These are phyloP conservation scores for Lactarius sp. DNA, from an alignment of 768 basidiomycete species.

Conservation along the genomic window DNA sequence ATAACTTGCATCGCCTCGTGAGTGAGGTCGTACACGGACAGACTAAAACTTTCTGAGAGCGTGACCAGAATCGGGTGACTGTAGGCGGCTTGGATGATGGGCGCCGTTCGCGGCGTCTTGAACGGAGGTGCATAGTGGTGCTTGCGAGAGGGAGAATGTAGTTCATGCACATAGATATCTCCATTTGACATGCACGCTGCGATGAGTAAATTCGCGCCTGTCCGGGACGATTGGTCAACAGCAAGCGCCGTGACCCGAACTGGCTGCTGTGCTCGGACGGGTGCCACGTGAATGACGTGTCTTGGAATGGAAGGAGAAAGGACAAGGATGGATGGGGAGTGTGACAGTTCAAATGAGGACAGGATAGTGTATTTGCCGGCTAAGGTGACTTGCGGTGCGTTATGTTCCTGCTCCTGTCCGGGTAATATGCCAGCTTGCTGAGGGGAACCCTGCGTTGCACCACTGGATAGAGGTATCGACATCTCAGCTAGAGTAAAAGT, in stretches of 20 bases:
- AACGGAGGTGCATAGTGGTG: constrained; percentile 45
- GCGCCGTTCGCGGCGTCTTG: constrained; percentile 38
- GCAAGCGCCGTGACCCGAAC: constrained; percentile 59
- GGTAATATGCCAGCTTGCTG: not conserved
- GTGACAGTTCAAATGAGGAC: constrained; percentile 34
- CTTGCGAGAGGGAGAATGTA: constrained; percentile 42
- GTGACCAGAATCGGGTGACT: constrained; percentile 75
- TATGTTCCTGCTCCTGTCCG: constrained; percentile 14
- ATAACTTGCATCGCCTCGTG: constrained; percentile 44
- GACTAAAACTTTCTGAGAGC: constrained; percentile 58
- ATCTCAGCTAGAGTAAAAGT: constrained; percentile 13
- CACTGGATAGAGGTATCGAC: not conserved
- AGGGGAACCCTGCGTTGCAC: not conserved
- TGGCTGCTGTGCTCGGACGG: constrained; percentile 32
- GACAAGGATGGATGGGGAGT: constrained; percentile 58
- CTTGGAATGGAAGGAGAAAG: constrained; percentile 34
- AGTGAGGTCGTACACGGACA: constrained; percentile 70
- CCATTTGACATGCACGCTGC: constrained; percentile 63
- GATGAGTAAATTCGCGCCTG: constrained; percentile 39
- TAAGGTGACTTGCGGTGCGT: constrained; percentile 20
- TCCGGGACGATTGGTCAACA: constrained; percentile 68
- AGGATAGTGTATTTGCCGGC: constrained; percentile 20
- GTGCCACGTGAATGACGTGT: constrained; percentile 43
- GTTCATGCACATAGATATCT: constrained; percentile 55
- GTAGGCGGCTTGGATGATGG: constrained; percentile 63